These are phyloP conservation scores for Cucumis variabilis DNA, from an alignment of 331 rosid species.

Conservation along the genomic window DNA sequence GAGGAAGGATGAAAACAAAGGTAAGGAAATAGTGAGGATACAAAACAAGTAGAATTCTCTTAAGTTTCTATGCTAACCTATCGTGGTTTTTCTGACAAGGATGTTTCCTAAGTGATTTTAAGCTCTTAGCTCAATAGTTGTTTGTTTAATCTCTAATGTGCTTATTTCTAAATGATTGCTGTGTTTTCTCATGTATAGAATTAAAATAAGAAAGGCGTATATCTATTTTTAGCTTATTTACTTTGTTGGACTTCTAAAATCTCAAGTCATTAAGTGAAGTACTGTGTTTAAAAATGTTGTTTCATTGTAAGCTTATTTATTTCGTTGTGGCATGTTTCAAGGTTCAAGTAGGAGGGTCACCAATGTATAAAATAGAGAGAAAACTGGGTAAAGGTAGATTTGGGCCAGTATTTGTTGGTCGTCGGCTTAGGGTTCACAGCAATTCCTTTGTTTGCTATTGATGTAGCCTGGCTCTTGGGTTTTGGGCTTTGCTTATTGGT, in stretches of 20 bases:
- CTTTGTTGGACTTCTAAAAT: not conserved
- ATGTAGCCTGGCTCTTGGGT: too few relatives aligned
- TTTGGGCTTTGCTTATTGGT: too few relatives aligned
- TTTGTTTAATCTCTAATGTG: not conserved
- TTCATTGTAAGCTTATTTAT: not conserved
- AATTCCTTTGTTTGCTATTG: too few relatives aligned
- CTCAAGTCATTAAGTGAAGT: not conserved
- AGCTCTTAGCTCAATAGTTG: not conserved
- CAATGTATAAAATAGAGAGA: constrained; percentile 77
- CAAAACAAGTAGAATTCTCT: too few relatives aligned
- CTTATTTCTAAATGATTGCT: not conserved
- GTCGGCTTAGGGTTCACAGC: too few relatives aligned
- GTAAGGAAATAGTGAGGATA: too few relatives aligned
- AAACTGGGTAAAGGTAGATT: constrained; percentile 96
- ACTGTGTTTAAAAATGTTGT: not conserved
- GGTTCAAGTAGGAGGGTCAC: constrained; percentile 98
- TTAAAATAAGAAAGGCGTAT: not conserved
- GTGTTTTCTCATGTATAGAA: not conserved
- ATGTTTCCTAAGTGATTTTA: not conserved
- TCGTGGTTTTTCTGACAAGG: constrained; percentile 1
- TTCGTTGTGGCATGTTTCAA: constrained; percentile 40
- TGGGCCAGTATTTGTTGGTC: constrained; percentile 96
- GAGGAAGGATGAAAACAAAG: too few relatives aligned
- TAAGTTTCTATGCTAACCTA: not conserved
- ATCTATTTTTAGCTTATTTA: not conserved